These are phyloP conservation scores for Fusarium poae DNA, from an alignment of 2,329 filamentous ascomycete species.

Conservation along the genomic window DNA sequence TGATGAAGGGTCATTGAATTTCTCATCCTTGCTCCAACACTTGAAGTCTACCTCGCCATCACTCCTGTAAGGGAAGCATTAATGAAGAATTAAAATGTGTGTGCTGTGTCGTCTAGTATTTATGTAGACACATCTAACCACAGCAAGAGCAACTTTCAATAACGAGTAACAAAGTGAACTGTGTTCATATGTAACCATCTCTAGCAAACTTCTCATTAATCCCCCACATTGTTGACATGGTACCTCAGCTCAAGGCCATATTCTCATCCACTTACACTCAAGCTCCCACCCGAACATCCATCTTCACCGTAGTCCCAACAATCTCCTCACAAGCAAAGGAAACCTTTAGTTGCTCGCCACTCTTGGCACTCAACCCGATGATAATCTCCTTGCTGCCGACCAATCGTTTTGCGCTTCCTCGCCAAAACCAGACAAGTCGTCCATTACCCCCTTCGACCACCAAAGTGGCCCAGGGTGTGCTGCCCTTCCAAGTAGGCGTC, in stretches of 20 bases:
- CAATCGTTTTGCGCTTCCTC: constrained; percentile 73
- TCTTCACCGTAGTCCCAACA: constrained; percentile 67
- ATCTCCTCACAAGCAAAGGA: constrained; percentile 90
- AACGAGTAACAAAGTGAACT: neutral
- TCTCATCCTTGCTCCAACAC: neutral
- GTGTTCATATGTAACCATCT: neutral
- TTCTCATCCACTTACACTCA: constrained; percentile 1
- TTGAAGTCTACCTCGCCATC: constrained; percentile 22
- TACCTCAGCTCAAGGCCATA: neutral
- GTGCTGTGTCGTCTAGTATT: too few species aligned
- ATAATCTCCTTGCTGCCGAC: constrained; percentile 68
- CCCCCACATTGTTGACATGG: neutral
- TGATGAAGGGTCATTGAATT: neutral
- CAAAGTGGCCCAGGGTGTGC: constrained; percentile 77
- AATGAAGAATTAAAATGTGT: neutral
- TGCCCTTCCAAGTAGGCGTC: constrained; percentile 72
- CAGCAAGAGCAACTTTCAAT: neutral
- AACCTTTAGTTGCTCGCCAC: constrained; percentile 68
- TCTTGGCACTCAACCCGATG: constrained; percentile 67
- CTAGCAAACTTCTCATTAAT: constrained; percentile 6
- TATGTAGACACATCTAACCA: neutral
- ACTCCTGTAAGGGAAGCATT: neutral
- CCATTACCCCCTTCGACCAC: constrained; percentile 71
- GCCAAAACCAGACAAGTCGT: constrained; percentile 75
- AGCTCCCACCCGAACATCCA: constrained; percentile 34